Base-by-base conservation (phyloP, 2,329 filamentous ascomycete species). In the Teratosphaeria pseudoeucalypti region DNA sequence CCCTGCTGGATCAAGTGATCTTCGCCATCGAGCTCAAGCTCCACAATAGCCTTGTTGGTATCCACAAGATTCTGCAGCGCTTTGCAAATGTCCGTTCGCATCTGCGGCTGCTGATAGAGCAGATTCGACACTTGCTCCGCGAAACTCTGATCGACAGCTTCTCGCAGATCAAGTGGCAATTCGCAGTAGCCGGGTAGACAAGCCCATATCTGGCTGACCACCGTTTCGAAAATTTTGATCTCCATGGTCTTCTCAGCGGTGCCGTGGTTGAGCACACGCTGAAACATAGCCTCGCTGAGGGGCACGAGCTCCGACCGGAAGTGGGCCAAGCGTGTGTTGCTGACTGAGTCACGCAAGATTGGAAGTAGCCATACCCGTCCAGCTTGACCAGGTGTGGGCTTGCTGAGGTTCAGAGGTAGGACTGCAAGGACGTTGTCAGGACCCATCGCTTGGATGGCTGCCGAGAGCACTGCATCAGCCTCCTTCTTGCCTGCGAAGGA, bases 341-440 rank as follows among this genome's bases (percentile, higher is more conserved):
- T 89, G 10, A 92, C 88, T 68, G 88, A 88, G 71, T 96, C 91
- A 65, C 94, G 85, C 62, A 99, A 83, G 57, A 97, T 84, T 1
- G 94, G 94, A 57, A 99, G 82, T 77, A 99, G 83, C 94, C 94
- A 99, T 16, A 94, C 94, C 70, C 94, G 83, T 57, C 94, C 94
- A 27, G 88, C 84, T 69, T 95, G 85, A 16, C 87, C 88, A 67
- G 85, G 82, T 64, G 84, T 84, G 26, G 91, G 88, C 70, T 87
- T 88, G 52, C 84, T 80, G 11, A 99, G 82, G 72, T 97, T 97
- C 61, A 96, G 77, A 3, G 94, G 92, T 37, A 99, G 80, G 26
- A 95, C 85, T 0, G 84, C 81, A 34, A 99, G 82, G 0, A 96
- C 88, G 3, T 86, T 85, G 65, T 91, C 88, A 0, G 94, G 90